Percentiles rank a stretch among this genome's conserved stretches.
Conservation (phyloP, 805 yeast genomes). For the Teunomyces funiuensis region DNA sequence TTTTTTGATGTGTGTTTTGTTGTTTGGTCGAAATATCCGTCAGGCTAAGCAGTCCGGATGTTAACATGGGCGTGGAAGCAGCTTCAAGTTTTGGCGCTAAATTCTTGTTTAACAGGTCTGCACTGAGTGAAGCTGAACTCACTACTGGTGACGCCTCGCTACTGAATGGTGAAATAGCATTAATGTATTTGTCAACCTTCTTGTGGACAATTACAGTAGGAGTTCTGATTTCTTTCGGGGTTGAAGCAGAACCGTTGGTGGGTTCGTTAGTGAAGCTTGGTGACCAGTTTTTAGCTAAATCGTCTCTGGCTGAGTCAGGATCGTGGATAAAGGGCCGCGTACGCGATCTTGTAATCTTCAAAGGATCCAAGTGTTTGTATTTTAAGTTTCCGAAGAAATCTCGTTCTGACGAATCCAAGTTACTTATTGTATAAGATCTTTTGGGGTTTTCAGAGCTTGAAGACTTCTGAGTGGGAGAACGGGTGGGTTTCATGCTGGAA, state of each 20-base stretch:
- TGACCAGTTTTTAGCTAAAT: neutral
- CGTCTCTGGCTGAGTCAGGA: neutral
- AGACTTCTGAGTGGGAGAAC: neutral
- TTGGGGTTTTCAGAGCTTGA: neutral
- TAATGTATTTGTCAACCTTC: neutral
- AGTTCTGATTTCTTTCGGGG: neutral
- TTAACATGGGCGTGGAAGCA: neutral
- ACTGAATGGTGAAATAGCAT: conserved; percentile 14
- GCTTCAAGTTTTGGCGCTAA: neutral
- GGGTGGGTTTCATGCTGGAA: neutral
- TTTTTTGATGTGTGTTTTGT: neutral
- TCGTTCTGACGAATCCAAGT: neutral
- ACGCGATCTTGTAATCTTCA: neutral
- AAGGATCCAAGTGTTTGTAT: conserved; percentile 2
- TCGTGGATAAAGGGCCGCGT: neutral
- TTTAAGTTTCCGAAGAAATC: neutral
- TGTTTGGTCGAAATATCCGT: neutral
- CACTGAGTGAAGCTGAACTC: conserved; percentile 1
- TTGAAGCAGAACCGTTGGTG: neutral
- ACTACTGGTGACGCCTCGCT: neutral
- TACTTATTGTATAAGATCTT: neutral
- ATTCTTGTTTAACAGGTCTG: neutral
- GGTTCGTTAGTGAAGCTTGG: neutral
- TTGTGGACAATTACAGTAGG: neutral
- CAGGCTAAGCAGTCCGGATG: neutral